A percentile compares a stretch with the other conserved stretches of the same genome.
Conservation (phyloP, 139 green algal genomes). For the Monoraphidium neglectum region DNA sequence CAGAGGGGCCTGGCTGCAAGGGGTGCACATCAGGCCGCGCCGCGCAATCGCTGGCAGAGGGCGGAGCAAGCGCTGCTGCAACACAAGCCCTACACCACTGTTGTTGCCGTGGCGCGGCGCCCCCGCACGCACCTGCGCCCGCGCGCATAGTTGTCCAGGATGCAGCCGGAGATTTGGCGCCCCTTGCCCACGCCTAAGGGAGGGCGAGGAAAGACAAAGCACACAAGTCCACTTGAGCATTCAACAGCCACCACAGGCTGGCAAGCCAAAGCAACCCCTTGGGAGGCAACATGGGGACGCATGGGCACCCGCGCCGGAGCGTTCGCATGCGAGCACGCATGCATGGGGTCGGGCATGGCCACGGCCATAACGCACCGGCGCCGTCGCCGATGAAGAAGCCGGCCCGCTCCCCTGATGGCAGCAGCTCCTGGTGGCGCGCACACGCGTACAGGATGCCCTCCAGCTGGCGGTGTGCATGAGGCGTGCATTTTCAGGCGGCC, state of each 20-base stretch:
- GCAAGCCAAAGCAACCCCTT: background rate
- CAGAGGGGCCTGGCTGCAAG: no score
- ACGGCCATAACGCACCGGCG: no score
- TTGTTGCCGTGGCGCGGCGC: no score
- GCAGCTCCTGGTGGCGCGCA: conserved; percentile 75
- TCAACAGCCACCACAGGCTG: background rate
- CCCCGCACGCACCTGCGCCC: conserved; percentile 61
- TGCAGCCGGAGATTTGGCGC: conserved; percentile 75
- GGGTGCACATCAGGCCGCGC: no score
- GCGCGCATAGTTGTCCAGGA: conserved; percentile 85
- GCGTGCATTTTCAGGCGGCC: no score
- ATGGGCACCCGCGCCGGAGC: no score
- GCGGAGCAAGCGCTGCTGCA: no score
- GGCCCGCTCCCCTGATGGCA: conserved; percentile 67
- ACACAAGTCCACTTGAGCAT: background rate
- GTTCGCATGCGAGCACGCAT: no score
- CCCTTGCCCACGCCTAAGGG: conserved; percentile 82
- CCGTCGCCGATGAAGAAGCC: conserved; percentile 76
- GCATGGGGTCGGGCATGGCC: no score
- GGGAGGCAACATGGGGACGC: background rate
- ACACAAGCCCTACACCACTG: no score
- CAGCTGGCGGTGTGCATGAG: conserved; percentile 35
- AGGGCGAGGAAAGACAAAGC: background rate
- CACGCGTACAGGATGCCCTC: conserved; percentile 85
- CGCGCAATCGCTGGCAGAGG: no score